Evolutionary conservation across 306 rosid genomes (phyloP).

Genomic region (Carpinus fangiana): DNA sequence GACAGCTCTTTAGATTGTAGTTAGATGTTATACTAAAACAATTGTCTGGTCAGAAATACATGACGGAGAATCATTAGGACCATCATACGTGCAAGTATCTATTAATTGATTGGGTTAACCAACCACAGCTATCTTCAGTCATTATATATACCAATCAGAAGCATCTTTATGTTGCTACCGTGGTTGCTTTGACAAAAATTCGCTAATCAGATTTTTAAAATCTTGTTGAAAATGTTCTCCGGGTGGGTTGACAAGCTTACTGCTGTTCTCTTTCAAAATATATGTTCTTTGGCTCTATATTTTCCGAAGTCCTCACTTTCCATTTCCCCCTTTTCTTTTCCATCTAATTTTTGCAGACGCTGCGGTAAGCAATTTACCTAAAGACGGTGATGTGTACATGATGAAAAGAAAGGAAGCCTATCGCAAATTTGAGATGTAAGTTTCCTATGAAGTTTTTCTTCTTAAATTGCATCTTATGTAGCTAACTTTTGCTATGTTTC

Average conservation of each 20-base stretch:
- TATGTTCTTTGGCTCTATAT: neutral
- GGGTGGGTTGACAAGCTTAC: neutral
- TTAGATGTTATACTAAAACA: no score
- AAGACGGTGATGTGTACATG: constrained; percentile 64
- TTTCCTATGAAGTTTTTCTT: constrained; percentile 12
- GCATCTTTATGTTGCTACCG: neutral
- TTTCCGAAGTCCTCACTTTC: neutral
- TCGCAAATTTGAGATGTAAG: constrained; percentile 81
- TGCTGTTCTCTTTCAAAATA: neutral
- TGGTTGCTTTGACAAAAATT: neutral
- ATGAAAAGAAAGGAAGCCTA: constrained; percentile 82
- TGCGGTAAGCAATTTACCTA: constrained; percentile 52
- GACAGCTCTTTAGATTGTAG: neutral
- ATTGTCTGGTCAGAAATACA: no score
- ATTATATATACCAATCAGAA: neutral
- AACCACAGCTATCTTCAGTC: neutral
- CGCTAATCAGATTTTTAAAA: neutral
- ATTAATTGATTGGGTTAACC: no score
- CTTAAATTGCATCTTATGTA: constrained; percentile 7
- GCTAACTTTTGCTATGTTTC: neutral
- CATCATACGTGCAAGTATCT: no score
- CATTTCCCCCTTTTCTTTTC: neutral
- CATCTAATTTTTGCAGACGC: constrained; percentile 40
- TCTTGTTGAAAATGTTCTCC: neutral
- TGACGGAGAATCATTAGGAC: no score